Evolutionary conservation across 208 protist species (phyloP), one percentile per base, ranked within the genome.

Genomic region (Blastocrithidia nonstop): DNA sequence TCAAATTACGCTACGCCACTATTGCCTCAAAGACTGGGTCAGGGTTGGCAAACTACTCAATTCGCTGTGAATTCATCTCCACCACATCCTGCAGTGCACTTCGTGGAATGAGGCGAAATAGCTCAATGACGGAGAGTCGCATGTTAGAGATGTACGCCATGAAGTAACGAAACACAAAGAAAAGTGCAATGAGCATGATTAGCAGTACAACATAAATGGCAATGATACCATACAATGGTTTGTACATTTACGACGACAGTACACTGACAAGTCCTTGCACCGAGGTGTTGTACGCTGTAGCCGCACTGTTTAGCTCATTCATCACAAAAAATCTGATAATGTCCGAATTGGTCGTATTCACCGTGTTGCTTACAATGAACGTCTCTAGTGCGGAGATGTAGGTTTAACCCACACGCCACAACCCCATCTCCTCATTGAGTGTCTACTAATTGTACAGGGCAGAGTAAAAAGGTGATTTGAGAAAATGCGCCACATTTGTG

Each of bases 31-130:
- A 50, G 7, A 19, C 42, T 4, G 13, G 31, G 20, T 62, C 57
- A 5, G 45, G 38, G 4, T 53, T 20, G 26, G 56, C 49, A 45
- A 69, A 54, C 31, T 33, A 3, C 15, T 69, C 36, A 20, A 69
- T 38, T 11, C 21, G 20, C 3, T 32, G 4, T n/a, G 6, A 20
- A 3, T 26, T 27, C 25, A 20, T 41, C 15, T 31, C 9, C 4
- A 46, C 25, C 20, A 69, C 25, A 13, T 52, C 20, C 37, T 44
- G 20, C 24, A 69, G 22, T 4, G 57, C 56, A 6, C 7, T 33
- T n/a, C 43, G 37, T 9, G 61, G 61, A 24, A 69, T 69, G 15
- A 69, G 37, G 6, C 45, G 57, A 41, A 69, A 66, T 13, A 69
- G 42, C 11, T 26, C 42, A 13, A 69, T 23, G n/a, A 58, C 44